These are phyloP conservation scores for Sugiyamaella smithiae DNA, from an alignment of 805 yeast species.

Conservation along the genomic window DNA sequence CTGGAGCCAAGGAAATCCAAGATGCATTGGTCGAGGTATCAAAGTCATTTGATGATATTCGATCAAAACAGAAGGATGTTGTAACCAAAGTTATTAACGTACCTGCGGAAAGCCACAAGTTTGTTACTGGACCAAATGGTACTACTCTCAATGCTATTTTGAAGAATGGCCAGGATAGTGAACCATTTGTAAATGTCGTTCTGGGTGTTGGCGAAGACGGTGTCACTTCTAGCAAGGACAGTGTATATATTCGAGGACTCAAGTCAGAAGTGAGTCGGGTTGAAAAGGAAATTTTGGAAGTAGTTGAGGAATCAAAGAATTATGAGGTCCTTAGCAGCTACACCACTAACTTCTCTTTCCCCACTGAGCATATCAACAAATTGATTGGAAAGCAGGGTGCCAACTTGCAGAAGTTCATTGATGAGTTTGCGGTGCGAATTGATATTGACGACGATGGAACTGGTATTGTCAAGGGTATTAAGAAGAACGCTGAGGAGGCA, in stretches of 20 bases:
- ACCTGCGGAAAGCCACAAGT: conserved; percentile 53
- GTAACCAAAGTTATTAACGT: conserved; percentile 50
- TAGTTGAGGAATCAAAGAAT: conserved; percentile 55
- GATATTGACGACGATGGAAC: conserved; percentile 63
- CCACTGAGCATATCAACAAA: conserved; percentile 66
- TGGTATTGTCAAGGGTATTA: conserved; percentile 70
- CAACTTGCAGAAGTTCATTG: conserved; percentile 62
- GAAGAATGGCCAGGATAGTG: conserved; percentile 39
- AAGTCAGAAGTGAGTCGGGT: conserved; percentile 58
- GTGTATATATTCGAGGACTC: conserved; percentile 68
- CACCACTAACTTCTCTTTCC: conserved; percentile 54
- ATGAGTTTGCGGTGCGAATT: conserved; percentile 70
- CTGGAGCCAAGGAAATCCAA: conserved; percentile 57
- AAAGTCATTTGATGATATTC: conserved; percentile 52
- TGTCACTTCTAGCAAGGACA: conserved; percentile 34
- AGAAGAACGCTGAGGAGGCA: conserved; percentile 73
- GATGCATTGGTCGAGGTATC: conserved; percentile 55
- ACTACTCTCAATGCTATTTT: conserved; percentile 50
- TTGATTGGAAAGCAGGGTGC: conserved; percentile 90
- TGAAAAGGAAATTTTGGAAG: conserved; percentile 48
- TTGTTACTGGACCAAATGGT: conserved; percentile 58
- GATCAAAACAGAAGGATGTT: conserved; percentile 56
- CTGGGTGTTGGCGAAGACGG: conserved; percentile 36
- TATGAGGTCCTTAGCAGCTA: conserved; percentile 46
- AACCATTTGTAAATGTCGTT: conserved; percentile 37